These are phyloP conservation scores for Aspergillus sp. DNA, from an alignment of 2,329 filamentous ascomycete genomes.

Conservation along the genomic window DNA sequence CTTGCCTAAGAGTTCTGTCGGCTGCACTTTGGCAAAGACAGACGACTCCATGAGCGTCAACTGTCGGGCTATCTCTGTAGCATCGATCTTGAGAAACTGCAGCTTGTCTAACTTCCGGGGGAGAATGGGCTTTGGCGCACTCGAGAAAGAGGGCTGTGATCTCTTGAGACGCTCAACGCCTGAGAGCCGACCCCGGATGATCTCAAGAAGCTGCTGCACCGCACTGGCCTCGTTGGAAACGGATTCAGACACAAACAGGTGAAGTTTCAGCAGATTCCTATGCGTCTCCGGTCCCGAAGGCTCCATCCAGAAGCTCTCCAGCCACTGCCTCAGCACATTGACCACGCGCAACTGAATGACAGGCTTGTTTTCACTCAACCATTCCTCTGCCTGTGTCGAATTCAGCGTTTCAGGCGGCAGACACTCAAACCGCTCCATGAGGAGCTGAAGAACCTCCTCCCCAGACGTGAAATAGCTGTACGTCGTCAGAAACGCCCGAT, in stretches of 20 bases:
- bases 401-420: background rate
- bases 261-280: background rate
- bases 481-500: slow-evolving; percentile 90
- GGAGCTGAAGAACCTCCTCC: slow-evolving; percentile 79
- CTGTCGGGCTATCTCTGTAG: slow-evolving; percentile 88
- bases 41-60: slow-evolving; percentile 90
- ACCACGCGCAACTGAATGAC: slow-evolving; percentile 82
- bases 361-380: slow-evolving; percentile 88
- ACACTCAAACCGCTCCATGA: slow-evolving; percentile 69
- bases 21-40: slow-evolving; percentile 86
- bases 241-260: background rate
- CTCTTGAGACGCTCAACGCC: background rate
- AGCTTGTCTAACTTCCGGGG: slow-evolving; percentile 93
- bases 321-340: slow-evolving; percentile 94
- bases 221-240: background rate
- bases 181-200: slow-evolving; percentile 64
- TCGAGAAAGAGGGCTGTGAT: slow-evolving; percentile 74
- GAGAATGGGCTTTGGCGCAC: slow-evolving; percentile 79
- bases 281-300: slow-evolving; percentile 42
- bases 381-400: background rate
- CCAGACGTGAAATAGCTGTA: slow-evolving; percentile 89
- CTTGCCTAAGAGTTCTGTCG: slow-evolving; percentile 90
- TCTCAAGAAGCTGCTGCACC: slow-evolving; percentile 64
- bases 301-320: slow-evolving; percentile 97
- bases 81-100: slow-evolving; percentile 91